These are phyloP conservation scores for Boletellus ananas DNA, from an alignment of 768 basidiomycete species.

Conservation along the genomic window DNA sequence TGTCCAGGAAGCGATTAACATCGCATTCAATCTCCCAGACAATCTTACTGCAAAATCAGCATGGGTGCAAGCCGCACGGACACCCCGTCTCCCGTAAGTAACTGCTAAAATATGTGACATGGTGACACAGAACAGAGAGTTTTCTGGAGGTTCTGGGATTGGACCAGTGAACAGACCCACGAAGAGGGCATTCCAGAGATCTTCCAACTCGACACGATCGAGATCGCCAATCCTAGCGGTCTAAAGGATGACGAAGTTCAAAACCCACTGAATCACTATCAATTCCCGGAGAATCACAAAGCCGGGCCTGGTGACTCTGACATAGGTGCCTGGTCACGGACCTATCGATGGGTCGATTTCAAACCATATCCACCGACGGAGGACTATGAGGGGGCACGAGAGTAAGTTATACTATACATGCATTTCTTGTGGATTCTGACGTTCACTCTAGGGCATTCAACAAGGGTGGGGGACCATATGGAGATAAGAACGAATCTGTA, in stretches of 20 bases:
- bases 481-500: background rate
- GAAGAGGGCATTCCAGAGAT: background rate
- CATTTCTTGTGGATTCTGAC: background rate
- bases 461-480: too few relatives aligned
- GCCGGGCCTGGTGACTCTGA: background rate
- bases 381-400: conserved; percentile 7
- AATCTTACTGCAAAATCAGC: background rate
- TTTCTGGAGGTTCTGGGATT: conserved; percentile 13
- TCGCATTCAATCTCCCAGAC: conserved; percentile 4
- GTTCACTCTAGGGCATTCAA: conserved; percentile 1
- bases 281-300: background rate
- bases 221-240: background rate
- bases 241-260: background rate
- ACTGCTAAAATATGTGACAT: background rate
- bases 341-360: conserved; percentile 14
- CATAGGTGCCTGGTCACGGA: background rate
- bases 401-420: conserved; percentile 3
- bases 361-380: conserved; percentile 4
- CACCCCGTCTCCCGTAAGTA: conserved; percentile 18
- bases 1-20: conserved; percentile 11
- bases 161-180: background rate
- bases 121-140: background rate
- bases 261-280: background rate
- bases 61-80: conserved; percentile 13
- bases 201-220: background rate